Evolutionary conservation across 305 asterid species (phyloP), one percentile per base, ranked within the genome.

Genomic region (Fraxinus platypoda): DNA sequence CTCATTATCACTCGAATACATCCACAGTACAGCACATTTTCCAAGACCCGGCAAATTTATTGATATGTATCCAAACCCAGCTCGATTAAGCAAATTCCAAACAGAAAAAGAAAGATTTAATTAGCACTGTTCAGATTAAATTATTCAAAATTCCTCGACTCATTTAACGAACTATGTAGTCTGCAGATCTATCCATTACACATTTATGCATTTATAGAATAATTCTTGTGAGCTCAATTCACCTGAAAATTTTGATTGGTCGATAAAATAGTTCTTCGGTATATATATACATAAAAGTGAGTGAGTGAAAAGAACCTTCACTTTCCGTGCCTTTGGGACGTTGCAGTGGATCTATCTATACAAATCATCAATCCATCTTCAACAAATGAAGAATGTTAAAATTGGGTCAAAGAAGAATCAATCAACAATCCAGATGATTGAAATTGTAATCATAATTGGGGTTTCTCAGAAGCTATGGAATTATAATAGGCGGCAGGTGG

Each of bases 161-260:
- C 33, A 28, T 68, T 3, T 30, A 26, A 28, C 38, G 37, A 68
- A 13, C 19, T 28, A 23, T 26, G 30, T 23, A 8, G 71, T 66
- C 33, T 70, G 78, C 80, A 85, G 88, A 85, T 85, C 86, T 72
- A 80, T 46, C 78, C 78, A 82, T 85, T 80, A 54, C 46, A 77
- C 68, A 26, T 26, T 26, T 52, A 54, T 26, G 38, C 25, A 46
- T 23, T 37, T 49, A 68, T 30, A 12, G 37, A 68, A 68, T 3
- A 68, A 68, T 28, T 68, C 19, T 30, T 23, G 38, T 15, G 74
- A 68, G 21, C 74, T 68, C 3, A 68, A 68, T 68, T 68, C 34
- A 12, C 35, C 35, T 11, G 35, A 26, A 66, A 66, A 26, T 66
- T 26, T 25, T 21, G 19, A 68, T 12, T 26, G 19, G 74, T 33